Base-by-base conservation (phyloP, 176 grass and related monocot genomes). In the Saccharum officinarum region DNA sequence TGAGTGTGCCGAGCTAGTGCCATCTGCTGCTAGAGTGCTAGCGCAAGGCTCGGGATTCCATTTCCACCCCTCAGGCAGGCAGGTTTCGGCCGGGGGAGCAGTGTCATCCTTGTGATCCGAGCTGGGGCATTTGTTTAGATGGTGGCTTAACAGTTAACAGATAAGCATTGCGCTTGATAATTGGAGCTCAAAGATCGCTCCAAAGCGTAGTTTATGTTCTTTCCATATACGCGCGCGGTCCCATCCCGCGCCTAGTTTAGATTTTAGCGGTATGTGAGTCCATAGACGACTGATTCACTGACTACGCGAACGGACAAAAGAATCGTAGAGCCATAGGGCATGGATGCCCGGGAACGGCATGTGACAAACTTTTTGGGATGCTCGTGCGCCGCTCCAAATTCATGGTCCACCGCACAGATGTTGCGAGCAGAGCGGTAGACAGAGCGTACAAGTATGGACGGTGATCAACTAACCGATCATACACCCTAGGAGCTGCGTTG, bases 61-160 rank as follows among this genome's bases (percentile, higher is more conserved):
- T 8, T 22, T 45, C 60, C 60, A 18, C 42, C 42, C 12, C 25
- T 5, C 10, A 46, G 49, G 39, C 69, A 39, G 69, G 77, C 49
- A 73, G 33, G 80, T 60, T 42, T 78, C 86, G 41, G 11, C 42
- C 41, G 11, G 75, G 87, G 87, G 69, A 61, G 67, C 86, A 83
- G 57, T 13, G 9, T 3, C 64, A 71, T 18, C 6, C 42, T 88
- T 1, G 81, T 84, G 87, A 88, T 88, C 75, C 30, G 50, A 33
- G 23, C 54, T 2, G 14, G 18, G 1, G 68, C 68, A 23, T 67
- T 67, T 47, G 44, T 34, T 49, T 44, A 28, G 17, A 30, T 15
- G 50, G 17, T 54, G 8, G 26, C 6, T 10, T 76, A 7, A n/a
- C n/a, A n/a, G n/a, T n/a, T n/a, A n/a, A n/a, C 75, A 25, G 30